These are phyloP conservation scores for Macrophomina phaseolina DNA, from an alignment of 2,329 filamentous ascomycete genomes.

Conservation along the genomic window DNA sequence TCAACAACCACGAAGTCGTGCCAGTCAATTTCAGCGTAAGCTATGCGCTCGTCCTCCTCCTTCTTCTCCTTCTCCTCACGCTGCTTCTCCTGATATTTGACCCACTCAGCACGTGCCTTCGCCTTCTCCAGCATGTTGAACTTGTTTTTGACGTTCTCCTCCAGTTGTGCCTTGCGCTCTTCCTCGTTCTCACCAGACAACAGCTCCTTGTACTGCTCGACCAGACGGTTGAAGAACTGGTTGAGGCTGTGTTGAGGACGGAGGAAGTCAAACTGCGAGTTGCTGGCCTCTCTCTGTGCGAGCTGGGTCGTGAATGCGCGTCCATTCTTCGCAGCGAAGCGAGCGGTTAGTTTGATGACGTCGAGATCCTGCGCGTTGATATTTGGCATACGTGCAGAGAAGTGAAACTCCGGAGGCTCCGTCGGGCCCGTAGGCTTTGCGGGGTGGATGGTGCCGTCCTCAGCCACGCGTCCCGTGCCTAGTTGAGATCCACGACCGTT, in stretches of 20 bases:
- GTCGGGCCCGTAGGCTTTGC: constrained; percentile 81
- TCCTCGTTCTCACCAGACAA: constrained; percentile 74
- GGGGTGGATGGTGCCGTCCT: constrained; percentile 59
- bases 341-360: constrained; percentile 75
- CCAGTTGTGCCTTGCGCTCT: constrained; percentile 73
- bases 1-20: constrained; percentile 96
- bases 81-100: constrained; percentile 81
- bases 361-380: constrained; percentile 93
- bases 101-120: constrained; percentile 84
- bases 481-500: constrained; percentile 81
- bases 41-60: constrained; percentile 77
- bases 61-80: constrained; percentile 89
- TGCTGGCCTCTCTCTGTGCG: constrained; percentile 85
- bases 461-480: constrained; percentile 74
- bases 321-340: constrained; percentile 92
- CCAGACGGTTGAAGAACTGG: constrained; percentile 89
- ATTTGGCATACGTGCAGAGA: constrained; percentile 95
- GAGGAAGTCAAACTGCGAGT: constrained; percentile 95
- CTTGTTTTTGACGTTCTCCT: constrained; percentile 77
- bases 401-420: constrained; percentile 85
- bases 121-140: constrained; percentile 80
- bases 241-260: constrained; percentile 94
- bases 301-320: constrained; percentile 89
- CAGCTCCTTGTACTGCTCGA: constrained; percentile 91
- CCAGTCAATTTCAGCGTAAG: constrained; percentile 92